Conservation (phyloP, 2,329 filamentous ascomycete species). For the Diaporthe citriasiana region DNA sequence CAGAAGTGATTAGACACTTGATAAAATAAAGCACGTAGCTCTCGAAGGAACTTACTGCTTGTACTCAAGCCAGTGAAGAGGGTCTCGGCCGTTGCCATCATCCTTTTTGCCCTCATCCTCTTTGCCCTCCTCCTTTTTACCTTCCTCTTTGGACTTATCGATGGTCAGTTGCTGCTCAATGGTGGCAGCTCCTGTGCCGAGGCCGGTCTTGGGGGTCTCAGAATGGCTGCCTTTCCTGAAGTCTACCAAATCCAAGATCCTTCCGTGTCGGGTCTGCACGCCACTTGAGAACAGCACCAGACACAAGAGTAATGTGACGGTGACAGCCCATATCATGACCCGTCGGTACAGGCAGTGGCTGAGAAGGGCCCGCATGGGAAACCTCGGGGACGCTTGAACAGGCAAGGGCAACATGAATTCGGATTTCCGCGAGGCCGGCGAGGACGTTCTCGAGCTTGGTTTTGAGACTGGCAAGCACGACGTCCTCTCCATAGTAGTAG, state of each 20-base stretch:
- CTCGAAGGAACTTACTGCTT: slow-evolving; percentile 56
- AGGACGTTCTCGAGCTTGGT: slow-evolving; percentile 38
- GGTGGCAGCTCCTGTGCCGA: neutral
- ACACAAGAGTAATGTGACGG: slow-evolving; percentile 57
- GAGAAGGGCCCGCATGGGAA: slow-evolving; percentile 62
- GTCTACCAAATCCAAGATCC: slow-evolving; percentile 45
- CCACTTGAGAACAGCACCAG: slow-evolving; percentile 57
- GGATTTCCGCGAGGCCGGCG: slow-evolving; percentile 38
- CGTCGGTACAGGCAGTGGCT: slow-evolving; percentile 67
- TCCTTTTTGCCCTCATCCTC: slow-evolving; percentile 33
- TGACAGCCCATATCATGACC: slow-evolving; percentile 65
- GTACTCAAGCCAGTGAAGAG: slow-evolving; percentile 57
- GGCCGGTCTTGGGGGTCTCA: slow-evolving; percentile 37
- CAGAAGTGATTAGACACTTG: slow-evolving; percentile 38
- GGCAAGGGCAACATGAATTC: slow-evolving; percentile 40
- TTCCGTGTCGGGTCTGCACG: slow-evolving; percentile 44
- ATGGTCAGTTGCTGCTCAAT: slow-evolving; percentile 44
- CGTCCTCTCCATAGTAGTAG: slow-evolving; percentile 38
- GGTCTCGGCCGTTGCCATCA: slow-evolving; percentile 44
- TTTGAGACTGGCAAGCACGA: slow-evolving; percentile 35
- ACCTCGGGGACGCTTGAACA: slow-evolving; percentile 36
- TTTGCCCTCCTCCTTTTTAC: slow-evolving; percentile 38
- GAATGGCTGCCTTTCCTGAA: slow-evolving; percentile 41
- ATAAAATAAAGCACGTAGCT: neutral
- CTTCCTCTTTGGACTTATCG: slow-evolving; percentile 46